Evolutionary conservation across 2,329 filamentous ascomycete genomes (phyloP).

Genomic region (Botryotinia calthae): DNA sequence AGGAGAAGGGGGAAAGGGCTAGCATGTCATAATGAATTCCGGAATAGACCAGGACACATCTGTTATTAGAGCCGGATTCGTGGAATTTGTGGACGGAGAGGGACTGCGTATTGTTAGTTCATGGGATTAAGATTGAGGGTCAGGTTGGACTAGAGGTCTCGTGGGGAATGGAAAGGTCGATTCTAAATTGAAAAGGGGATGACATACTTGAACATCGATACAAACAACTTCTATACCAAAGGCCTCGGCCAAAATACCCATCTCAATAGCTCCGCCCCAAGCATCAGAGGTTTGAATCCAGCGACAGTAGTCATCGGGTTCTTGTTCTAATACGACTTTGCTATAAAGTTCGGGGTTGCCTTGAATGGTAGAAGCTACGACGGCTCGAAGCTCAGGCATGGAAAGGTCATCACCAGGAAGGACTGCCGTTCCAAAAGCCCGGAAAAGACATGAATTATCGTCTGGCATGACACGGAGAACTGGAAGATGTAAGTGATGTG

Average conservation of each 20-base stretch:
- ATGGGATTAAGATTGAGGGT: conserved; percentile 26
- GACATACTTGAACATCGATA: conserved; percentile 67
- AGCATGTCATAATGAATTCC: conserved; percentile 92
- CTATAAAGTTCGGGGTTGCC: conserved; percentile 69
- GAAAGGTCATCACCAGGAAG: conserved; percentile 58
- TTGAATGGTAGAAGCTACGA: conserved; percentile 78
- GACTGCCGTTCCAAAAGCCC: conserved; percentile 80
- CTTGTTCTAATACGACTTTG: conserved; percentile 69
- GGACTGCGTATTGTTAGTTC: conserved; percentile 43
- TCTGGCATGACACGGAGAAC: conserved; percentile 94
- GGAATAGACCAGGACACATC: conserved; percentile 83
- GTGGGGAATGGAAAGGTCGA: background rate
- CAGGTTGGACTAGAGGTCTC: background rate
- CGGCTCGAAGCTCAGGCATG: conserved; percentile 69
- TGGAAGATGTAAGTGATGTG: conserved; percentile 31
- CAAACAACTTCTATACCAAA: conserved; percentile 84
- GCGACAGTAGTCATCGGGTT: conserved; percentile 71
- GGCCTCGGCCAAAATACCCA: conserved; percentile 78
- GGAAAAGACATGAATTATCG: conserved; percentile 93
- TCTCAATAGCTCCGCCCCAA: conserved; percentile 91
- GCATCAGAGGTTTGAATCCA: conserved; percentile 78
- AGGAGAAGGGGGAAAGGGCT: conserved; percentile 65
- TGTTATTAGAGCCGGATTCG: conserved; percentile 45
- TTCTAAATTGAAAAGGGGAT: background rate
- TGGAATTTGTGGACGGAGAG: conserved; percentile 73